Conservation (phyloP, 2,329 filamentous ascomycete species). For the Neonectria sp. region DNA sequence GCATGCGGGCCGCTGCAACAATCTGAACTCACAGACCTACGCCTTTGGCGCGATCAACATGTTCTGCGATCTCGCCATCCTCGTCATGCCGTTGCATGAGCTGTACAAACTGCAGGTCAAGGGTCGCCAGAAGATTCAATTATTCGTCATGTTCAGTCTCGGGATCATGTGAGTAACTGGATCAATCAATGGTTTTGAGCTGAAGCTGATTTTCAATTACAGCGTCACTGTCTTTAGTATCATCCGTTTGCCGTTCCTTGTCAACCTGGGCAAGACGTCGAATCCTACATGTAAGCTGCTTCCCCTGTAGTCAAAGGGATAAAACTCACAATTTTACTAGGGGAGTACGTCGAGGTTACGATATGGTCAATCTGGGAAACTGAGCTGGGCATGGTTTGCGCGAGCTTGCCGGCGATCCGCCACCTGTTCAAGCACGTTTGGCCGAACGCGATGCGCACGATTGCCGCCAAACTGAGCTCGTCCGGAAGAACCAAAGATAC, state of each 20-base stretch:
- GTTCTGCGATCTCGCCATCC: constrained; percentile 33
- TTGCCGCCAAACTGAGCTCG: constrained; percentile 36
- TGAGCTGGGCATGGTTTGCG: constrained; percentile 41
- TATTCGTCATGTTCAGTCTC: constrained; percentile 40
- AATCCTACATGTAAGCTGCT: constrained; percentile 36
- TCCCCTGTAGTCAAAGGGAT: too few relatives aligned
- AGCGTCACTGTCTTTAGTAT: constrained; percentile 39
- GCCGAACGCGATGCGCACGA: constrained; percentile 41
- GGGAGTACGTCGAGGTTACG: constrained; percentile 38
- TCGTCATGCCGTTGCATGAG: constrained; percentile 33
- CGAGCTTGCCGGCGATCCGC: constrained; percentile 39
- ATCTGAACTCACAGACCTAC: constrained; percentile 39
- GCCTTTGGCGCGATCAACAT: constrained; percentile 40
- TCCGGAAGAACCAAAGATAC: constrained; percentile 28
- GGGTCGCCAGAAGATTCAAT: constrained; percentile 36
- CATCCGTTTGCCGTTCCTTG: constrained; percentile 36
- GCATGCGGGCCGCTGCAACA: constrained; percentile 34
- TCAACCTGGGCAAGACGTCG: constrained; percentile 33
- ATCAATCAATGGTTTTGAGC: fast-evolving
- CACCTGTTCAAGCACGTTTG: constrained; percentile 41
- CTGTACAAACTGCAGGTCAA: constrained; percentile 36
- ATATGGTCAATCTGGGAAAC: constrained; percentile 45
- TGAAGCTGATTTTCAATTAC: background rate
- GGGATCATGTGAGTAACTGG: constrained; percentile 28
- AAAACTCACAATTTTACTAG: constrained; percentile 8